phyloP scores from a whole-genome alignment of 768 basidiomycete genomes.

The Leccinum fibrillosum region DNA sequence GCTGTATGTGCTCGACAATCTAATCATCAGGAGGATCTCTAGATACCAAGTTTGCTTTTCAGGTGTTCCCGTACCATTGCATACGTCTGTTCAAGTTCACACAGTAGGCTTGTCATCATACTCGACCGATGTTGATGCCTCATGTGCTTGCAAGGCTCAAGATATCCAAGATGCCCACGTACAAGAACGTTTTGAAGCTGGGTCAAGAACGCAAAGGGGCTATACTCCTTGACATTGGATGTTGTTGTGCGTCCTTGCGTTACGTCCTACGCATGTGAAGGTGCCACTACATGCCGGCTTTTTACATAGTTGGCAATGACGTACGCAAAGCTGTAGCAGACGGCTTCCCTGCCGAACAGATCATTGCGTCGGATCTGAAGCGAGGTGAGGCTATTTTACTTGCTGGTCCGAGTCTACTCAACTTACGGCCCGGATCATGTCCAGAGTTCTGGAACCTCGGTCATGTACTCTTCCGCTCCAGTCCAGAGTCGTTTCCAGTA shows the following conservation, averaged over 20 bases:
- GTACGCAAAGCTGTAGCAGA: conserved; percentile 38
- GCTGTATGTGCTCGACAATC: conserved; percentile 19
- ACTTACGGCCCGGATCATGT: background rate
- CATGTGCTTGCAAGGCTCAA: conserved; percentile 13
- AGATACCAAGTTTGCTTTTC: background rate
- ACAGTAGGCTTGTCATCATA: conserved; percentile 5
- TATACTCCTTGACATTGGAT: conserved; percentile 44
- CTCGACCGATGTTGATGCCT: background rate
- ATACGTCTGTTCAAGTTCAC: conserved; percentile 20
- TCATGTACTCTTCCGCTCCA: conserved; percentile 56
- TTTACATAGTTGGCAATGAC: conserved; percentile 39
- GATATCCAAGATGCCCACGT: conserved; percentile 19
- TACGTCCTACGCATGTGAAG: background rate
- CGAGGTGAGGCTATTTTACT: conserved; percentile 25
- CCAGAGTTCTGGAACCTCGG: conserved; percentile 61
- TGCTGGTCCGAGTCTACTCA: background rate
- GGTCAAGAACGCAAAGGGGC: conserved; percentile 35
- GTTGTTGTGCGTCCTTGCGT: conserved; percentile 35
- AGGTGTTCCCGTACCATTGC: conserved; percentile 26
- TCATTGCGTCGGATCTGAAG: conserved; percentile 38
- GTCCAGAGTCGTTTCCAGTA: conserved; percentile 49
- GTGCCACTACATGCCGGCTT: background rate
- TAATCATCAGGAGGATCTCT: background rate
- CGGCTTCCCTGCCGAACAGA: conserved; percentile 37
- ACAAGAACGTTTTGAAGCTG: conserved; percentile 32